phyloP scores from a whole-genome alignment of 2,329 filamentous ascomycete genomes.

The Drechslera avenae region DNA sequence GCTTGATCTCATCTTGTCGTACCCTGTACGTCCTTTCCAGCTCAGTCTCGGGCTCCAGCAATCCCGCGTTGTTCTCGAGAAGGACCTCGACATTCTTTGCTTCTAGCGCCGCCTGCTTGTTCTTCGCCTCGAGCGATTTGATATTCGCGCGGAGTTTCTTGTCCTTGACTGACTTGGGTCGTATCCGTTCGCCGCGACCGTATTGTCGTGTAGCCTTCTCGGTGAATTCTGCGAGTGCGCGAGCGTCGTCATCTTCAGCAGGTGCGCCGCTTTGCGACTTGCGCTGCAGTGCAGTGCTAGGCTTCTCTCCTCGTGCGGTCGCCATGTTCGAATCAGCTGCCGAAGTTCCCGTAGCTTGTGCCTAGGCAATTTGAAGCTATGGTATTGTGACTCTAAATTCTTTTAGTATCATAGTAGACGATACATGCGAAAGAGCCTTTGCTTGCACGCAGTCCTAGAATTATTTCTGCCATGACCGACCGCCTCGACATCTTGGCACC shows the following conservation, averaged over 20 bases:
- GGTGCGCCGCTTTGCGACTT: slow-evolving; percentile 31
- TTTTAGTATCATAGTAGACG: background rate
- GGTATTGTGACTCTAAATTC: too few species aligned
- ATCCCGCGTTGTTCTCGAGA: slow-evolving; percentile 82
- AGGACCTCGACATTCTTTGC: slow-evolving; percentile 96
- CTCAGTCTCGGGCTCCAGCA: slow-evolving; percentile 85
- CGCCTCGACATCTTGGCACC: slow-evolving; percentile 19
- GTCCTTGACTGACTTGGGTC: slow-evolving; percentile 76
- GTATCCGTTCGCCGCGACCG: slow-evolving; percentile 79
- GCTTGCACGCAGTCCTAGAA: slow-evolving; percentile 12
- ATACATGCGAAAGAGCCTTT: background rate
- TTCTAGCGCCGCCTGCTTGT: slow-evolving; percentile 77
- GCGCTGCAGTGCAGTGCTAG: slow-evolving; percentile 21
- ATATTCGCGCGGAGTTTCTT: slow-evolving; percentile 87
- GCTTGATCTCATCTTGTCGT: slow-evolving; percentile 81
- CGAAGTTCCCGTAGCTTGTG: too few species aligned
- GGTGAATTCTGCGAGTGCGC: slow-evolving; percentile 39
- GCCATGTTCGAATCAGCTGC: slow-evolving; percentile 24
- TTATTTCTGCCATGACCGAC: slow-evolving; percentile 18
- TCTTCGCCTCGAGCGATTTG: slow-evolving; percentile 78
- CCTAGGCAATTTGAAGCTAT: background rate
- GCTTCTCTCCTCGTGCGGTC: slow-evolving; percentile 24
- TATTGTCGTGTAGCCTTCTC: slow-evolving; percentile 71
- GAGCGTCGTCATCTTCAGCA: slow-evolving; percentile 36
- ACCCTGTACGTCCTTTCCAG: slow-evolving; percentile 93